phyloP scores from a whole-genome alignment of 768 basidiomycete species.

The Boletales sp. region DNA sequence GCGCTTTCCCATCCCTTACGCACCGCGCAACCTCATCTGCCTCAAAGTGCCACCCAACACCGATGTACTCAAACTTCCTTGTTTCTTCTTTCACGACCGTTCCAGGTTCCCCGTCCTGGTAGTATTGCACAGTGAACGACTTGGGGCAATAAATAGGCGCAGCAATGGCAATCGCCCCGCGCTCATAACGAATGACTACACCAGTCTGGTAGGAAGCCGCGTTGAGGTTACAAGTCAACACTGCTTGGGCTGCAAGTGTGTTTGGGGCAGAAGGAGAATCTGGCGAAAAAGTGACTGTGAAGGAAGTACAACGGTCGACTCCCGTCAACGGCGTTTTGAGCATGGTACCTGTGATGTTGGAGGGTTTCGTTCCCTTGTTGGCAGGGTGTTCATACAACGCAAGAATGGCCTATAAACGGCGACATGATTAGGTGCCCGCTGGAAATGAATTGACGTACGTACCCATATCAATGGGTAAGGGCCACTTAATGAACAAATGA shows the following conservation, averaged over 20 bases:
- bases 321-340: constrained; percentile 72
- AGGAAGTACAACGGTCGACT: constrained; percentile 76
- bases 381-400: constrained; percentile 73
- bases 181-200: constrained; percentile 69
- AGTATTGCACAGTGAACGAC: constrained; percentile 62
- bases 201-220: constrained; percentile 44
- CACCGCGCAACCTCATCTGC: constrained; percentile 87
- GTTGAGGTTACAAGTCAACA: constrained; percentile 68
- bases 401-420: constrained; percentile 61
- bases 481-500: constrained; percentile 44
- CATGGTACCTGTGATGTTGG: constrained; percentile 64
- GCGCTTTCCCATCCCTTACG: constrained; percentile 64
- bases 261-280: constrained; percentile 34
- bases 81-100: constrained; percentile 54
- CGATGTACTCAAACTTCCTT: constrained; percentile 53
- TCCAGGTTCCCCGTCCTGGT: constrained; percentile 43
- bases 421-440: constrained; percentile 9
- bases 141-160: constrained; percentile 66
- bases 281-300: constrained; percentile 63
- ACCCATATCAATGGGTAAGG: constrained; percentile 84
- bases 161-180: constrained; percentile 62
- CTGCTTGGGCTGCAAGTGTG: constrained; percentile 63
- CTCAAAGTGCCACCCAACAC: constrained; percentile 79
- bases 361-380: constrained; percentile 60
- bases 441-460: constrained; percentile 13